A percentile compares a stretch with the other conserved stretches of the same genome.
These are phyloP conservation scores for Tothia fuscella DNA, from an alignment of 2,329 filamentous ascomycete genomes.

Conservation along the genomic window DNA sequence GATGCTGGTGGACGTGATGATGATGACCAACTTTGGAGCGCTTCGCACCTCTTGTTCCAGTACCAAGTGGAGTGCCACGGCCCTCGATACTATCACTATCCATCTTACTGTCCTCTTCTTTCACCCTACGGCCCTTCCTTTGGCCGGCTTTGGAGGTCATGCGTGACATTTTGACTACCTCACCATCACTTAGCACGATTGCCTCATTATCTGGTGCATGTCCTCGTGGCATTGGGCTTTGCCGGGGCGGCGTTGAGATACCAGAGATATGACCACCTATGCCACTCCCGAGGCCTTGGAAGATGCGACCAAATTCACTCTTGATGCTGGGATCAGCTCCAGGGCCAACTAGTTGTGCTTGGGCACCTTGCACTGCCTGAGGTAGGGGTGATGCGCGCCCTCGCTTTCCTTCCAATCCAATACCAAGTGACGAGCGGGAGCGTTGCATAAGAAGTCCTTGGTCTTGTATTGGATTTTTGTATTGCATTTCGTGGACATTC, in stretches of 20 bases:
- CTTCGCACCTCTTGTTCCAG: slow-evolving; percentile 55
- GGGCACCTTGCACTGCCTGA: slow-evolving; percentile 86
- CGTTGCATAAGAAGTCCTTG: slow-evolving; percentile 32
- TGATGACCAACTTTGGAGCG: slow-evolving; percentile 45
- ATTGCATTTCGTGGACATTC: not conserved
- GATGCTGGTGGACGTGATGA: slow-evolving; percentile 40
- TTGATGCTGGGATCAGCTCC: slow-evolving; percentile 81
- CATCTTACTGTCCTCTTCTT: slow-evolving; percentile 58
- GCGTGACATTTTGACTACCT: slow-evolving; percentile 18
- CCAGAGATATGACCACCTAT: slow-evolving; percentile 44
- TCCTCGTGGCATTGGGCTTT: slow-evolving; percentile 31
- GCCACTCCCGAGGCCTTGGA: slow-evolving; percentile 76
- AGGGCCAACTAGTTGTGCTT: slow-evolving; percentile 66
- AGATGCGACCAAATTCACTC: slow-evolving; percentile 89
- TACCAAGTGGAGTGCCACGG: slow-evolving; percentile 45
- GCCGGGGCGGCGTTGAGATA: slow-evolving; percentile 40
- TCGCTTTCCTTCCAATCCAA: slow-evolving; percentile 62
- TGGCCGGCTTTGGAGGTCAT: slow-evolving; percentile 27
- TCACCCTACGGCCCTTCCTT: slow-evolving; percentile 28
- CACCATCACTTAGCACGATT: slow-evolving; percentile 9
- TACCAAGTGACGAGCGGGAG: slow-evolving; percentile 57
- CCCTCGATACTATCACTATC: slow-evolving; percentile 53
- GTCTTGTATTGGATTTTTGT: slow-evolving; percentile 2
- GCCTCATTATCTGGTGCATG: slow-evolving; percentile 5
- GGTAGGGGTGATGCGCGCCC: slow-evolving; percentile 80